These are phyloP conservation scores for Globisporangium radiosum DNA, from an alignment of 352 stramenopile species.

Conservation along the genomic window DNA sequence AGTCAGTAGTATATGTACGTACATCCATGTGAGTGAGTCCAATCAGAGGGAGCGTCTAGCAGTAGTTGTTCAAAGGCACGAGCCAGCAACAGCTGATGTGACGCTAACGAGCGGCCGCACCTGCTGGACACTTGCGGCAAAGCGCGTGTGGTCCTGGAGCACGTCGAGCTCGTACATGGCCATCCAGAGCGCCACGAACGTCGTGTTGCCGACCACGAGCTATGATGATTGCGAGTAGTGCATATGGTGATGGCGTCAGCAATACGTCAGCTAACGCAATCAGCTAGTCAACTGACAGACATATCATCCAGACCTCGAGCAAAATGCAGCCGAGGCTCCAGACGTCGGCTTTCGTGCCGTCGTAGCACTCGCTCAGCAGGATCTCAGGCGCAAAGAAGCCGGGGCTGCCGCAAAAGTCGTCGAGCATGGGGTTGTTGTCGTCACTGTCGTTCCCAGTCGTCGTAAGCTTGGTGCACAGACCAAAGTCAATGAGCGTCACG, in stretches of 20 bases:
- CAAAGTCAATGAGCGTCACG: slow-evolving; percentile 82
- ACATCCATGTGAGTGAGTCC: background rate
- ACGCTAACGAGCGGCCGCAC: background rate
- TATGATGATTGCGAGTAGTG: slow-evolving; percentile 10
- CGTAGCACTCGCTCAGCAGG: slow-evolving; percentile 52
- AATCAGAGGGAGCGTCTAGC: background rate
- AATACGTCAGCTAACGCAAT: too few relatives aligned
- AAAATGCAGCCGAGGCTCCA: slow-evolving; percentile 86
- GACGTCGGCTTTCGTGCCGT: slow-evolving; percentile 70
- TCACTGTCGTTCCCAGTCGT: background rate
- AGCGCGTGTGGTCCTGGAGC: slow-evolving; percentile 55
- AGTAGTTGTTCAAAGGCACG: background rate
- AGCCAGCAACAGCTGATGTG: background rate
- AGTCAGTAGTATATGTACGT: background rate
- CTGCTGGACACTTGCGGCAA: slow-evolving; percentile 28
- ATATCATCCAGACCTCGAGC: slow-evolving; percentile 38
- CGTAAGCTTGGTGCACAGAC: slow-evolving; percentile 49
- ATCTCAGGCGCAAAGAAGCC: slow-evolving; percentile 87
- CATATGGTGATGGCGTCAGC: too few relatives aligned
- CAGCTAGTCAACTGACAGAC: too few relatives aligned
- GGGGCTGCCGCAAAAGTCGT: slow-evolving; percentile 74
- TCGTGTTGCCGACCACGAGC: slow-evolving; percentile 65
- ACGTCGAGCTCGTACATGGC: slow-evolving; percentile 68
- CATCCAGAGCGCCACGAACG: slow-evolving; percentile 87
- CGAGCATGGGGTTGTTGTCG: slow-evolving; percentile 28